phyloP scores from a whole-genome alignment of 805 yeast species.

The Starmerella asiatica region DNA sequence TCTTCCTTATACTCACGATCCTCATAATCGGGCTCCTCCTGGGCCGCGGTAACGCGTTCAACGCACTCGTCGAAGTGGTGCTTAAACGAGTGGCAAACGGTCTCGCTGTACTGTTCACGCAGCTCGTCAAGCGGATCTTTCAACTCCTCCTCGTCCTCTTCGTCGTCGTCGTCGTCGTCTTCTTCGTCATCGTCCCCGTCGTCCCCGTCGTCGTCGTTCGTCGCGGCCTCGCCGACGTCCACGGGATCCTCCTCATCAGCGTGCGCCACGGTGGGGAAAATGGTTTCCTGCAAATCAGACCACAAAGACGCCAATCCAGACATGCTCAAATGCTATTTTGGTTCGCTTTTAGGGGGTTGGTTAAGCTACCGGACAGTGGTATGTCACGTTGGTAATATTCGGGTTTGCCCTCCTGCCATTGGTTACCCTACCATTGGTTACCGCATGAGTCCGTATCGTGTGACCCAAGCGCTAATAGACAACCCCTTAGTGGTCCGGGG shows the following conservation, averaged over 20 bases:
- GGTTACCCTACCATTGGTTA: conserved; percentile 4
- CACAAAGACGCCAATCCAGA: conserved; percentile 30
- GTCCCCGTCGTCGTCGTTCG: conserved; percentile 24
- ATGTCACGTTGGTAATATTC: conserved; percentile 13
- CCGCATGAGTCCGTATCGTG: conserved; percentile 10
- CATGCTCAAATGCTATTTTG: conserved; percentile 8
- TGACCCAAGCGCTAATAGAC: no score
- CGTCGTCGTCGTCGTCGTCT: conserved; percentile 46
- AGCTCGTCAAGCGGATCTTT: conserved; percentile 53
- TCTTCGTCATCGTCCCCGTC: conserved; percentile 32
- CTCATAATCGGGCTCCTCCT: conserved; percentile 73
- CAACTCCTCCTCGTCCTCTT: conserved; percentile 56
- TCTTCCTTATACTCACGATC: conserved; percentile 80
- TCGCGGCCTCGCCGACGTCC: conserved; percentile 27
- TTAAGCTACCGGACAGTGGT: not conserved
- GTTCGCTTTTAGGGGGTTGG: not conserved
- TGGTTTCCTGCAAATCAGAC: conserved; percentile 65
- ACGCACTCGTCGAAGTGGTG: conserved; percentile 92
- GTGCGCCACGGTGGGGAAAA: conserved; percentile 65
- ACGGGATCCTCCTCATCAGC: conserved; percentile 39
- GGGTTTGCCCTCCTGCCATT: conserved; percentile 11
- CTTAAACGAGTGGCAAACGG: conserved; percentile 55
- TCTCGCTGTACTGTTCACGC: conserved; percentile 36
- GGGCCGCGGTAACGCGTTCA: conserved; percentile 82
- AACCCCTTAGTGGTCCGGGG: no score